Evolutionary conservation across 2,329 filamentous ascomycete genomes (phyloP).

Genomic region (Aureobasidium sp.): DNA sequence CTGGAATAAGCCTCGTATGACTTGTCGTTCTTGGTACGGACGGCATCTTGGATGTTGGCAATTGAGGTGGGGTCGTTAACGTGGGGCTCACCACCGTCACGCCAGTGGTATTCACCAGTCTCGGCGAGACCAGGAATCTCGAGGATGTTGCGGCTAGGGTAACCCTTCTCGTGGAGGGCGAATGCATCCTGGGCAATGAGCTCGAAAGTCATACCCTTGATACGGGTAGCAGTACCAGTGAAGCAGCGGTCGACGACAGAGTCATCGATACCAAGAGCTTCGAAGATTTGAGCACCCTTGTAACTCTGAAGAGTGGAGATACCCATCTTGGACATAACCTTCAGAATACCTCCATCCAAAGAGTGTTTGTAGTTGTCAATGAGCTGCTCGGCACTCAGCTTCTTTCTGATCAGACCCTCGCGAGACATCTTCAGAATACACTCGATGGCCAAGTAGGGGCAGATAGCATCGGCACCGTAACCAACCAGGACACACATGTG

Average conservation of each 20-base stretch:
- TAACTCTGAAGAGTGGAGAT: constrained; percentile 94
- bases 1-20: constrained; percentile 95
- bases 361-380: constrained; percentile 97
- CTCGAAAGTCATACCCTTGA: constrained; percentile 89
- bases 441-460: constrained; percentile 92
- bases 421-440: constrained; percentile 95
- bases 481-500: constrained; percentile 98
- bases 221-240: constrained; percentile 85
- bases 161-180: constrained; percentile 90
- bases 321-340: constrained; percentile 99
- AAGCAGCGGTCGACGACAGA: constrained; percentile 91
- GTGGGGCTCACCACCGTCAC: constrained; percentile 90
- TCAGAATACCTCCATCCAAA: constrained; percentile 90
- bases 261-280: constrained; percentile 89
- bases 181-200: constrained; percentile 90
- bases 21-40: constrained; percentile 95
- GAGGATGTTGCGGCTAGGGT: constrained; percentile 70
- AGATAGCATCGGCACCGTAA: constrained; percentile 89
- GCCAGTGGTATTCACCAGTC: constrained; percentile 97
- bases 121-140: constrained; percentile 75
- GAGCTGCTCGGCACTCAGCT: constrained; percentile 70
- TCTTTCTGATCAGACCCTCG: constrained; percentile 86
- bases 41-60: constrained; percentile 94
- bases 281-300: constrained; percentile 97
- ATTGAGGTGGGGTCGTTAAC: constrained; percentile 93